Evolutionary conservation across 768 basidiomycete genomes (phyloP), one percentile per base, ranked within the genome.

Genomic region (Phaffia australis): DNA sequence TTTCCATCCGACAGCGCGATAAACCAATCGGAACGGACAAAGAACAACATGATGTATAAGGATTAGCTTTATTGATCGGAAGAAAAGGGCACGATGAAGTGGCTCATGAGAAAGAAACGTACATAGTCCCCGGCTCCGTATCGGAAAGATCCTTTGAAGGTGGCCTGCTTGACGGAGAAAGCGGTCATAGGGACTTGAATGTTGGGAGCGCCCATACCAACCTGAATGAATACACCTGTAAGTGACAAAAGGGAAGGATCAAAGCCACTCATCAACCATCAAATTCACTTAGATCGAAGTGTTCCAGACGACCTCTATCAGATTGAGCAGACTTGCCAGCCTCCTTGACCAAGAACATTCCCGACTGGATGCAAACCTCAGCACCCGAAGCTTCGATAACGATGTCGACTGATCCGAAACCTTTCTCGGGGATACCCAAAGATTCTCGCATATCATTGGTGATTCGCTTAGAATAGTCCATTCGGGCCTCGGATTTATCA

Each of bases 371-470:
- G 60, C 89, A 94, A 7, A 85, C 85, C 76, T 94, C 90, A 3
- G 93, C 92, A 32, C 93, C 92, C 65, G 87, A 90, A 16, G 90
- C 90, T 73, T 98, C 93, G 56, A 95, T 79, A 66, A 94, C 86
- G 42, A 95, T 79, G 77, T 95, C 90, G 70, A 95, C 84, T 3
- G 83, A 81, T 9, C 81, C 80, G 25, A 78, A 75, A 19, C 92
- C 93, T 51, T 86, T 79, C 65, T 87, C 87, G 47, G 83, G 79
- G 65, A 94, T 83, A 11, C 81, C 81, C 52, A 93, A 81, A 35
- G 81, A 76, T 60, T 80, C 73, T 70, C 81, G 83, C 82, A 98
- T 83, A 48, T 80, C 78, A 42, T 79, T 78, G 3, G 88, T 86
- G 65, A 85, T 86, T 64, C 88, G 81, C 70, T 80, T 79, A 70